These are phyloP conservation scores for Paraleonurus japonicus DNA, from an alignment of 257 asterid genomes.

Conservation along the genomic window DNA sequence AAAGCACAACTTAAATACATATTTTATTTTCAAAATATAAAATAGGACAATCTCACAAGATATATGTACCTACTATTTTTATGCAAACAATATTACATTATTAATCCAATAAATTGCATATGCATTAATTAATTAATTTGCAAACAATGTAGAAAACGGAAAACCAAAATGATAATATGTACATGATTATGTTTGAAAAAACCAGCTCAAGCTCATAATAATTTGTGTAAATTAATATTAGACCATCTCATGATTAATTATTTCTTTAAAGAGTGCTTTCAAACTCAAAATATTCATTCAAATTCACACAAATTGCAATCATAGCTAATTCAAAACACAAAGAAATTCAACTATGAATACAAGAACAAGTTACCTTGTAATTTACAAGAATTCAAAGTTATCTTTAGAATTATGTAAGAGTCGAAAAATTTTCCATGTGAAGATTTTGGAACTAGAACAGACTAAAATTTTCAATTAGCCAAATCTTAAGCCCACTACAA, in stretches of 20 bases:
- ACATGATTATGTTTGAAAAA: no score
- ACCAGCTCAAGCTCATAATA: no score
- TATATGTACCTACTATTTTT: not conserved
- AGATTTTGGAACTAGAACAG: constrained; percentile 55
- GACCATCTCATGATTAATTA: no score
- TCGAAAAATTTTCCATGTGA: constrained; percentile 72
- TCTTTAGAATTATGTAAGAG: constrained; percentile 77
- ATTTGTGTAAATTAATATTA: no score
- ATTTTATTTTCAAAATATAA: not conserved
- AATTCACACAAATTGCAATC: not conserved
- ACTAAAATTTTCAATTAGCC: constrained; percentile 69
- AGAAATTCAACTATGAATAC: no score
- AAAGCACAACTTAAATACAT: not conserved
- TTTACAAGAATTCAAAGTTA: constrained; percentile 21
- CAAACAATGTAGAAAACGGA: not conserved
- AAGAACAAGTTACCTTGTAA: no score
- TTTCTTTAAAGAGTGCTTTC: no score
- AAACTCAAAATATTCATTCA: no score
- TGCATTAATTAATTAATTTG: not conserved
- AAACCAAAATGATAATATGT: no score
- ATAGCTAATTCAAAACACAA: no score
- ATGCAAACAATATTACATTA: not conserved
- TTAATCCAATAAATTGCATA: not conserved
- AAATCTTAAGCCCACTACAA: constrained; percentile 75
- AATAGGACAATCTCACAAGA: not conserved